Percentiles rank a stretch among this genome's conserved stretches.
Evolutionary conservation across 768 basidiomycete genomes (phyloP).

Genomic region (Boletus reticulatus): DNA sequence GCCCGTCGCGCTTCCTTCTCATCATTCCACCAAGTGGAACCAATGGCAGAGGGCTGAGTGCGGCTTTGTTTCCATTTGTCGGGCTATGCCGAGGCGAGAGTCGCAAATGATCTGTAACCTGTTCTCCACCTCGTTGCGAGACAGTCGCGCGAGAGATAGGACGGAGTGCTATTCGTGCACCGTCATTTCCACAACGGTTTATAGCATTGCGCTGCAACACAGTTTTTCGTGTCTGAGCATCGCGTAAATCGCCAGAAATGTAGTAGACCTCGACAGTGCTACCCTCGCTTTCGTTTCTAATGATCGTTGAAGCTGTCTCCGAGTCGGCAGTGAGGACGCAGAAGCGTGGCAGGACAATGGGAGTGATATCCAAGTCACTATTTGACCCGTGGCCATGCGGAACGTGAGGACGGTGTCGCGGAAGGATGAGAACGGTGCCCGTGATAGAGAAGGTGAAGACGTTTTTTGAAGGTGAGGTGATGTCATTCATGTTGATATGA

Average conservation of each 20-base stretch:
- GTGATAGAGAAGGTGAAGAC: slow-evolving; percentile 63
- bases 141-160: slow-evolving; percentile 29
- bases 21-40: slow-evolving; percentile 31
- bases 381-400: slow-evolving; percentile 24
- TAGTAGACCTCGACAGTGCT: slow-evolving; percentile 61
- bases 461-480: slow-evolving; percentile 62
- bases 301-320: slow-evolving; percentile 54
- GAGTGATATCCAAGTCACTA: slow-evolving; percentile 39
- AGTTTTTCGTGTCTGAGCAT: slow-evolving; percentile 61
- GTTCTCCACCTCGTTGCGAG: slow-evolving; percentile 20
- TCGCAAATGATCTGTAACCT: slow-evolving; percentile 18
- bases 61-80: slow-evolving; percentile 14
- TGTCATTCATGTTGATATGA: slow-evolving; percentile 79
- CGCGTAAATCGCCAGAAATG: slow-evolving; percentile 52
- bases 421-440: slow-evolving; percentile 61
- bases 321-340: slow-evolving; percentile 65
- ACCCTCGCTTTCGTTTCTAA: slow-evolving; percentile 57
- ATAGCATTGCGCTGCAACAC: slow-evolving; percentile 59
- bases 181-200: slow-evolving; percentile 60
- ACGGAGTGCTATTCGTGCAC: slow-evolving; percentile 56
- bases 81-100: slow-evolving; percentile 22
- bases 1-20: slow-evolving; percentile 49
- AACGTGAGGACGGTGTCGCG: slow-evolving; percentile 35
- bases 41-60: slow-evolving; percentile 11
- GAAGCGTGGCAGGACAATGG: slow-evolving; percentile 66